A percentile compares a stretch with the other conserved stretches of the same genome.
These are phyloP conservation scores for Primulina eburnea DNA, from an alignment of 257 asterid genomes.

Conservation along the genomic window DNA sequence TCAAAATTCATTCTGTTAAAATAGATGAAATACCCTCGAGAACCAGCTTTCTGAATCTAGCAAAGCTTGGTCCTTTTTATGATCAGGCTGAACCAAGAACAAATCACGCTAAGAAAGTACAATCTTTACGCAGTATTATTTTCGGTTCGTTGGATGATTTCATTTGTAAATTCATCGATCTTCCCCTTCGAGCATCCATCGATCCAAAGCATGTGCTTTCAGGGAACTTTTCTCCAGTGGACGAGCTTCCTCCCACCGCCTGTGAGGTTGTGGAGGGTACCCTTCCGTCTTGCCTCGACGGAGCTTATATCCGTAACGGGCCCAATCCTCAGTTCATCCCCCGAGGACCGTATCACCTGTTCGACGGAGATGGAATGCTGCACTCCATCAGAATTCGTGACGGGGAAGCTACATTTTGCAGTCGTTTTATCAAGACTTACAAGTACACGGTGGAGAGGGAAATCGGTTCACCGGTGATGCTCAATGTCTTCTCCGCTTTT, in stretches of 20 bases:
- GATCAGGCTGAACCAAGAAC: neutral
- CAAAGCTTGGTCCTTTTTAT: neutral
- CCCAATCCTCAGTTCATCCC: slow-evolving; percentile 70
- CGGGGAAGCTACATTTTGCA: slow-evolving; percentile 56
- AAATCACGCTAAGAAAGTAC: neutral
- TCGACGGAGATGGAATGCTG: slow-evolving; percentile 81
- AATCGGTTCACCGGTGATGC: slow-evolving; percentile 40
- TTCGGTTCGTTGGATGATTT: slow-evolving; percentile 38
- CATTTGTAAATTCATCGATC: slow-evolving; percentile 35
- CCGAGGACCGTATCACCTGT: slow-evolving; percentile 58
- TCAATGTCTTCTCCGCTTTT: slow-evolving; percentile 59
- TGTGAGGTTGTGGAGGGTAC: slow-evolving; percentile 50
- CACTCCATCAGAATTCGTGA: slow-evolving; percentile 44
- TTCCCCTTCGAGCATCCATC: slow-evolving; percentile 40
- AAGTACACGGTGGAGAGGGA: slow-evolving; percentile 46
- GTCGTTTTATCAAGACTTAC: slow-evolving; percentile 63
- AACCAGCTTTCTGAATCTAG: neutral
- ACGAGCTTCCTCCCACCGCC: slow-evolving; percentile 56
- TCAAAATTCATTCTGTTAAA: slow-evolving; percentile 29
- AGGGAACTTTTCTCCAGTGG: slow-evolving; percentile 47
- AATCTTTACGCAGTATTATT: slow-evolving; percentile 6
- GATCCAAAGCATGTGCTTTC: slow-evolving; percentile 47
- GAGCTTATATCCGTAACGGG: slow-evolving; percentile 67
- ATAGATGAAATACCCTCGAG: slow-evolving; percentile 30
- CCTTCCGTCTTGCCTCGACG: slow-evolving; percentile 49